A percentile compares a stretch with the other conserved stretches of the same genome.
Conservation (phyloP, 2,329 filamentous ascomycete species). For the Xylariaceae sp. region DNA sequence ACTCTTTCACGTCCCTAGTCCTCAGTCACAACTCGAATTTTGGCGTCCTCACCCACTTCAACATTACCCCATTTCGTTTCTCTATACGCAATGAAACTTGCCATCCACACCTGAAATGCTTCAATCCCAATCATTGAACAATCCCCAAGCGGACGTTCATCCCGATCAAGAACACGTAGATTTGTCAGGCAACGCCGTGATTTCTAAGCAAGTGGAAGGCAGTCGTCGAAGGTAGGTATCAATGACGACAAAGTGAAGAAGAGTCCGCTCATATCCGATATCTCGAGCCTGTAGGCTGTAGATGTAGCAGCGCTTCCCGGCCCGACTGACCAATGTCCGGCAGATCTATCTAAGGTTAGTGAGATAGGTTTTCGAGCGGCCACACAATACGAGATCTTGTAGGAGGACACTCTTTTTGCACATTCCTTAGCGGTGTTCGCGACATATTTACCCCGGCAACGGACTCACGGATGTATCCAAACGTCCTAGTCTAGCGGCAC, state of each 20-base stretch:
- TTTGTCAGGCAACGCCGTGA: constrained; percentile 22
- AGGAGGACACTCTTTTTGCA: too few species aligned
- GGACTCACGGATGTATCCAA: too few species aligned
- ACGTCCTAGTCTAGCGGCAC: too few species aligned
- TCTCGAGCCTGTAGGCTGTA: constrained; percentile 18
- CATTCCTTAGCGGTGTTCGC: too few species aligned
- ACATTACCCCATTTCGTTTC: constrained; percentile 30
- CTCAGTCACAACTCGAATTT: constrained; percentile 31
- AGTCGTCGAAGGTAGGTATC: constrained; percentile 17
- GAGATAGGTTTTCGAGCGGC: too few species aligned
- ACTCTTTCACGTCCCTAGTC: constrained; percentile 15
- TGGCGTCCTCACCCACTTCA: constrained; percentile 26
- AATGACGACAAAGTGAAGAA: constrained; percentile 8
- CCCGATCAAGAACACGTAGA: constrained; percentile 31
- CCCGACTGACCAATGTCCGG: too few species aligned
- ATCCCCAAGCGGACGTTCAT: not conserved
- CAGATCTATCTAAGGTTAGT: too few species aligned
- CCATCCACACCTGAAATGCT: constrained; percentile 32
- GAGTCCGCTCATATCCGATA: constrained; percentile 6
- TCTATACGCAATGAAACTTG: constrained; percentile 34
- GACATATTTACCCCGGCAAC: too few species aligned
- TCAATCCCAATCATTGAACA: constrained; percentile 19
- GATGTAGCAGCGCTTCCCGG: constrained; percentile 7
- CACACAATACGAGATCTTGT: too few species aligned
- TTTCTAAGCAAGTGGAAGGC: constrained; percentile 20